Evolutionary conservation across 148 eudicot genomes (phyloP).

Genomic region (Heliamphora exappendiculata): DNA sequence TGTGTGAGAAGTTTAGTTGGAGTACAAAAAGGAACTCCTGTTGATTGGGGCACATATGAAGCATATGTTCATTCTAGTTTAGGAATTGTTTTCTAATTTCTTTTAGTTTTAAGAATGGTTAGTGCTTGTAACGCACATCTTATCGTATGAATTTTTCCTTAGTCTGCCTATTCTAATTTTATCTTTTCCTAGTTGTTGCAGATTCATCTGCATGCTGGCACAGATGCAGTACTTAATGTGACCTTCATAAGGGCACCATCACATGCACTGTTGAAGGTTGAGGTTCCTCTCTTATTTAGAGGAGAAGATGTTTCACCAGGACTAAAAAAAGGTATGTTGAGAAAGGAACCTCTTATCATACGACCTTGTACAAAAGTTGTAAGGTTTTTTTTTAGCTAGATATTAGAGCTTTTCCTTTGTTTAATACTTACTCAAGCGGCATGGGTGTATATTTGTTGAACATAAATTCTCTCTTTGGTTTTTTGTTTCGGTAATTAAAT

Average conservation of each 20-base stretch:
- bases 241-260: constrained; percentile 96
- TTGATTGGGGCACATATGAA: not conserved
- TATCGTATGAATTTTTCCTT: not conserved
- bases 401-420: not conserved
- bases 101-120: not conserved
- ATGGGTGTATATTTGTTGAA: not conserved
- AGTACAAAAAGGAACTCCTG: not conserved
- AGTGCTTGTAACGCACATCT: not conserved
- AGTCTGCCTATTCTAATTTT: not conserved
- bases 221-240: constrained; percentile 75
- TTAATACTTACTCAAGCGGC: not conserved
- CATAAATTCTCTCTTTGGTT: no score
- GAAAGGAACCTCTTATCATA: not conserved
- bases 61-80: not conserved
- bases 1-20: not conserved
- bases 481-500: no score
- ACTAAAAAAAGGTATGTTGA: constrained; percentile 64
- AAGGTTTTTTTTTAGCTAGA: not conserved
- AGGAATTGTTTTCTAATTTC: not conserved
- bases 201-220: constrained; percentile 76
- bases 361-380: not conserved
- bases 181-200: constrained; percentile 27
- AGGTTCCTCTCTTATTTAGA: constrained; percentile 78
- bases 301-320: constrained; percentile 97
- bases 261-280: constrained; percentile 71